Base-by-base conservation (phyloP, 2,329 filamentous ascomycete species). In the Sporothrix inflata region DNA sequence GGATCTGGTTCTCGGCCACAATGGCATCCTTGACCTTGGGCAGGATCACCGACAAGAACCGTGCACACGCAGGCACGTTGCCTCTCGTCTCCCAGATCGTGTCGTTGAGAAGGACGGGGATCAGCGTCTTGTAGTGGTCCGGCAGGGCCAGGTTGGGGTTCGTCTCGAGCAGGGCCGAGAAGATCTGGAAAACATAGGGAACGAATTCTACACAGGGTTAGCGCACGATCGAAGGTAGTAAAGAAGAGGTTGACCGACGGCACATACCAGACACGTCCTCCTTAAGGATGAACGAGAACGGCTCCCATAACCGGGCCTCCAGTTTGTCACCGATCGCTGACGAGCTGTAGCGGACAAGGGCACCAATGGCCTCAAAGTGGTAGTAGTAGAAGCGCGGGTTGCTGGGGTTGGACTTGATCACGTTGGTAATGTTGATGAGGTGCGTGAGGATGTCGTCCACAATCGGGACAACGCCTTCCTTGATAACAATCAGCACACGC, bases 301-400 rank as follows among this genome's bases (percentile, higher is more conserved):
- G 92, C 70, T 89, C 86, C 85, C 96, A 98, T 1, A 99, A 86
- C 72, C 90, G 90, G 73, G 90, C 87, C 79, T 98, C 94, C 68
- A 98, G 88, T 77, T 92, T 90, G 38, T 89, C 87, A 11, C 92
- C 89, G 75, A 93, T 89, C 3, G 86, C 85, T 1, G 82, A 74
- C 83, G 91, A 79, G 86, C 93, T 83, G 86, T 90, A 85, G 79
- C 91, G 89, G 71, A 98, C 92, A 65, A 99, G 86, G 19, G 96
- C 95, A 45, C 96, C 96, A 61, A 99, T 84, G 3, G 94, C 93
- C 83, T 99, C 96, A 75, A 99, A 99, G 80, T 97, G 94, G 81
- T 95, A 99, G 84, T 99, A 99, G 83, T 98, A 98, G 84, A 99
- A 99, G 14, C 94, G 89, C 1, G 96, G 96, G 82, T 99, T 99